Conservation (phyloP, 331 rosid genomes). For the Rhamnella rubrinervis region DNA sequence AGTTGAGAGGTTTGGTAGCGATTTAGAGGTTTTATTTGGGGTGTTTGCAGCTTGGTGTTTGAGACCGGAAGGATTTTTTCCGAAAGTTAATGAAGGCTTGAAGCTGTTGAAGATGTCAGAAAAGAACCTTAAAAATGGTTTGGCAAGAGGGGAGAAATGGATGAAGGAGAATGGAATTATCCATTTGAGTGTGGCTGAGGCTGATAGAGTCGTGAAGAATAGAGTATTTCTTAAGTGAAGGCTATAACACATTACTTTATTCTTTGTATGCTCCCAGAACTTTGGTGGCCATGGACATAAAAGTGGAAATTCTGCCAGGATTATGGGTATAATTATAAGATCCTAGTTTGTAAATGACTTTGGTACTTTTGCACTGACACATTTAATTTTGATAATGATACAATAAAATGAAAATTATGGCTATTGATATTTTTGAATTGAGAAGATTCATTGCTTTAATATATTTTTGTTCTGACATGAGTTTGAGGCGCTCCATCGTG, state of each 20-base stretch:
- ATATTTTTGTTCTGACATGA: no score
- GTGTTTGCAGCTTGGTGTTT: conserved; percentile 80
- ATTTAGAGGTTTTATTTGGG: conserved; percentile 77
- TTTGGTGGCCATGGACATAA: not conserved
- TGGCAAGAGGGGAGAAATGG: conserved; percentile 62
- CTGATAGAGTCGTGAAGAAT: conserved; percentile 63
- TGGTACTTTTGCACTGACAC: conserved; percentile 34
- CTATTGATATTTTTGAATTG: no score
- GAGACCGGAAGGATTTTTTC: conserved; percentile 89
- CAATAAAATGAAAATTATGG: conserved; percentile 18
- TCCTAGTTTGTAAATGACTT: conserved; percentile 34
- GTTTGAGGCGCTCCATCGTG: no score
- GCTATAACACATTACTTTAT: conserved; percentile 17
- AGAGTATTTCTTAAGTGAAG: conserved; percentile 52
- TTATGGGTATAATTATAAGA: not conserved
- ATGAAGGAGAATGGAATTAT: conserved; percentile 61
- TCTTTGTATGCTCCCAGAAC: conserved; percentile 2
- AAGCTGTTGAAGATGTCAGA: conserved; percentile 65
- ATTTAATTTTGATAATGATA: conserved; percentile 21
- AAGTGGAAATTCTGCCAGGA: not conserved
- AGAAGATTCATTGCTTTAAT: no score
- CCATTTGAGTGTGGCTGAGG: conserved; percentile 53
- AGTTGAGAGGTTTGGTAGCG: conserved; percentile 62
- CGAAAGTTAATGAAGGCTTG: conserved; percentile 63
- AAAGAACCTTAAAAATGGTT: conserved; percentile 43